A percentile compares a stretch with the other conserved stretches of the same genome.
Conservation (phyloP, 148 eudicot genomes). For the Dianthus caryophyllus region DNA sequence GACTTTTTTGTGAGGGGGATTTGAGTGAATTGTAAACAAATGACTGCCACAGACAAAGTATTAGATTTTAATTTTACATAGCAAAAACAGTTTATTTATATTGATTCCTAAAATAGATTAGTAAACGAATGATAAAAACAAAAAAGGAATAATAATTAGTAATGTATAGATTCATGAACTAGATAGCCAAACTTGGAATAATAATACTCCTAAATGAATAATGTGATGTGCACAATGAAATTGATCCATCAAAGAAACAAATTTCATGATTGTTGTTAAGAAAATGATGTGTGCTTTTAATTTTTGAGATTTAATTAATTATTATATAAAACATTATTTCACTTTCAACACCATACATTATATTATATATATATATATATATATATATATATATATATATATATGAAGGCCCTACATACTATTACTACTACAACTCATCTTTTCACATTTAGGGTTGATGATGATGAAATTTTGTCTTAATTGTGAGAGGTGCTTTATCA, state of each 20-base stretch:
- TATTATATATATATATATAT: too few species aligned
- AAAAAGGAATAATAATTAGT: neutral
- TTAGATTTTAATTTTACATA: too few species aligned
- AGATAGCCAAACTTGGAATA: constrained; percentile 3
- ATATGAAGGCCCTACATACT: neutral
- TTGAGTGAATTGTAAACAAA: too few species aligned
- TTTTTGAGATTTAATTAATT: neutral
- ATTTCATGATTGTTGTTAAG: constrained; percentile 4
- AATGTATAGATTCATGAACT: neutral
- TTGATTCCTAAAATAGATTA: too few species aligned
- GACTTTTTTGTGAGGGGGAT: too few species aligned
- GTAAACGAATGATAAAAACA: too few species aligned
- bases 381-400: neutral
- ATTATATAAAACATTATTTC: neutral
- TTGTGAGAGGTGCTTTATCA: neutral
- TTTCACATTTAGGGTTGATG: neutral
- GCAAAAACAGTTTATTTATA: too few species aligned
- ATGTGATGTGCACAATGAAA: constrained; percentile 9
- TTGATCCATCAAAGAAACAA: neutral
- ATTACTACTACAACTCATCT: neutral
- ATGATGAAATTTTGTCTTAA: constrained; percentile 2
- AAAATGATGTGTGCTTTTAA: constrained; percentile 2
- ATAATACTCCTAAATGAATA: neutral
- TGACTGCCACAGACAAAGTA: too few species aligned
- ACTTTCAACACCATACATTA: neutral